Evolutionary conservation across 345 rosid species (phyloP), one percentile per base, ranked within the genome.

Genomic region (Acer saccharum): DNA sequence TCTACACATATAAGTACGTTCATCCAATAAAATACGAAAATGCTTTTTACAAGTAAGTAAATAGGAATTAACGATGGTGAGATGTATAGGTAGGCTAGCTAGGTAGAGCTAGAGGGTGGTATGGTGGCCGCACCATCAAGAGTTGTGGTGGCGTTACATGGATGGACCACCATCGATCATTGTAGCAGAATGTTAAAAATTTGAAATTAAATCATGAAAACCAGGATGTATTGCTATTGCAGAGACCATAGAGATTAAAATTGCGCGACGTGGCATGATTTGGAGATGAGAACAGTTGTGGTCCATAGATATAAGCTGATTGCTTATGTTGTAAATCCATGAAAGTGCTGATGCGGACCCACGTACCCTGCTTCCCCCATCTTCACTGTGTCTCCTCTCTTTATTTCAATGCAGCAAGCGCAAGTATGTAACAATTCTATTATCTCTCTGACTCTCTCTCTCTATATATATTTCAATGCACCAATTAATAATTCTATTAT

Each of bases 261-360:
- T n/a, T 7, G 23, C 6, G 44, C 57, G 46, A 80, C 25, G 76
- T 80, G 83, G 2, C 76, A 0, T 60, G 27, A 41, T 41, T 3
- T n/a, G 14, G 66, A 75, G 62, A 64, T 18, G 2, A 10, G 46
- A 69, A 21, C 32, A 39, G 5, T 16, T 20, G 78, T 74, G 82
- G 82, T 79, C 82, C 75, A 64, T 4, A 55, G 13, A 39, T 4
- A 7, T 58, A n/a, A n/a, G 27, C 48, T 63, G 76, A 54, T 74
- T 39, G 35, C 50, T 11, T 17, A 65, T 43, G 66, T 69, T 68
- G 52, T 25, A 18, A 52, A 17, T 27, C 61, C 46, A 18, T 66
- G 6, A 41, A 55, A 65, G 67, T 76, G 66, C 66, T 20, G 60
- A 14, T 35, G 58, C 44, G 73, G 67, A 41, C 73, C 79, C 57